Conservation (phyloP, 805 yeast species). For the Candida corydali region DNA sequence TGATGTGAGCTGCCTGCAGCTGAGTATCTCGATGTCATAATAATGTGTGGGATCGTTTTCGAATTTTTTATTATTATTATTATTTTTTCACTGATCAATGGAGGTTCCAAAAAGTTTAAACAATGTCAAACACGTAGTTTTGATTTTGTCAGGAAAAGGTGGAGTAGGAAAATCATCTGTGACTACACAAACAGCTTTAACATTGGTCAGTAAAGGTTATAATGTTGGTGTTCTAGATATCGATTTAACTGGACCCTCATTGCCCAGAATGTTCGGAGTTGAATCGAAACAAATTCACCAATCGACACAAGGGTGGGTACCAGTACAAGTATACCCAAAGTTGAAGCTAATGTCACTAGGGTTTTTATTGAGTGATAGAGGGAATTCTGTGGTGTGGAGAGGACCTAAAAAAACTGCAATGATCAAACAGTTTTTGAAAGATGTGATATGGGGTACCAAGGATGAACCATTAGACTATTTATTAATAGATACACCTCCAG, state of each 20-base stretch:
- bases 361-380: slow-evolving; percentile 76
- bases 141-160: slow-evolving; percentile 90
- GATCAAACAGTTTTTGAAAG: slow-evolving; percentile 89
- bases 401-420: slow-evolving; percentile 98
- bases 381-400: slow-evolving; percentile 94
- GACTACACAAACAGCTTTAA: slow-evolving; percentile 89
- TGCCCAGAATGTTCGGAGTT: slow-evolving; percentile 94
- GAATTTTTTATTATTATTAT: background rate
- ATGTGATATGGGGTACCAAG: slow-evolving; percentile 83
- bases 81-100: background rate
- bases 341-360: slow-evolving; percentile 84
- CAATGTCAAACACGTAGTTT: slow-evolving; percentile 68
- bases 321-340: slow-evolving; percentile 52
- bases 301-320: slow-evolving; percentile 84
- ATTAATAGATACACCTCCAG: slow-evolving; percentile 96
- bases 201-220: slow-evolving; percentile 63
- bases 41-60: background rate
- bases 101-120: slow-evolving; percentile 31
- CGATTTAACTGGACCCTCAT: slow-evolving; percentile 93
- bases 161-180: slow-evolving; percentile 98
- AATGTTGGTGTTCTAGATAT: slow-evolving; percentile 94
- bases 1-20: slow-evolving; percentile 33
- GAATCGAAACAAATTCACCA: slow-evolving; percentile 80
- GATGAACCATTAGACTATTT: slow-evolving; percentile 56
- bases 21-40: slow-evolving; percentile 27